Percentiles rank a stretch among this genome's conserved stretches.
These are phyloP conservation scores for Paramecium bursaria DNA, from an alignment of 73 alveolate genomes.

Conservation along the genomic window DNA sequence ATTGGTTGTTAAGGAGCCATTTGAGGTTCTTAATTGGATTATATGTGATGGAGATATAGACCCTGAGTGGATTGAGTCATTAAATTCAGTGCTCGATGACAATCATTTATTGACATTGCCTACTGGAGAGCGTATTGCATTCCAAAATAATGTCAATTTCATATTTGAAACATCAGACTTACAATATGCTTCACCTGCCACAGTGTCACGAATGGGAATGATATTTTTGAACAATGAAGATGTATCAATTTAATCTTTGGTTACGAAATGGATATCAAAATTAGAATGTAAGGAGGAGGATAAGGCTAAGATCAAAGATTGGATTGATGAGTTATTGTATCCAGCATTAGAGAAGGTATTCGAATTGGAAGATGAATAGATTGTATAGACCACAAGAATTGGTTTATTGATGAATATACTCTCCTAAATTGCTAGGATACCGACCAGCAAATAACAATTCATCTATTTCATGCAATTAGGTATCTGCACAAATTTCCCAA, in stretches of 20 bases:
- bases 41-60: conserved; percentile 99
- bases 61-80: conserved; percentile 99
- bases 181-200: conserved; percentile 99
- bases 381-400: conserved; percentile 66
- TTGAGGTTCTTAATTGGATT: conserved; percentile 97
- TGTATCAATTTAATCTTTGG: conserved; percentile 94
- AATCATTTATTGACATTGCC: conserved; percentile 99
- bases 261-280: conserved; percentile 96
- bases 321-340: conserved; percentile 33
- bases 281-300: conserved; percentile 66
- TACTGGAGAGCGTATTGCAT: conserved; percentile 99
- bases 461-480: conserved; percentile 49
- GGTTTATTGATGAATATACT: conserved; percentile 64
- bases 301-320: background rate
- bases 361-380: conserved; percentile 43
- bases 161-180: conserved; percentile 98
- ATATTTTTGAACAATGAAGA: conserved; percentile 99
- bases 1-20: conserved; percentile 98
- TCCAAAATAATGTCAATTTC: conserved; percentile 98
- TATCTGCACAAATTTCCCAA: conserved; percentile 36
- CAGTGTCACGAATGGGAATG: conserved; percentile 99
- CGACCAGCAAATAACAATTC: conserved; percentile 49
- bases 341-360: conserved; percentile 72
- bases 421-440: conserved; percentile 40
- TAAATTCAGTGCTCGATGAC: conserved; percentile 99